Conservation (phyloP, 768 basidiomycete genomes). For the Suillus ampliporus region DNA sequence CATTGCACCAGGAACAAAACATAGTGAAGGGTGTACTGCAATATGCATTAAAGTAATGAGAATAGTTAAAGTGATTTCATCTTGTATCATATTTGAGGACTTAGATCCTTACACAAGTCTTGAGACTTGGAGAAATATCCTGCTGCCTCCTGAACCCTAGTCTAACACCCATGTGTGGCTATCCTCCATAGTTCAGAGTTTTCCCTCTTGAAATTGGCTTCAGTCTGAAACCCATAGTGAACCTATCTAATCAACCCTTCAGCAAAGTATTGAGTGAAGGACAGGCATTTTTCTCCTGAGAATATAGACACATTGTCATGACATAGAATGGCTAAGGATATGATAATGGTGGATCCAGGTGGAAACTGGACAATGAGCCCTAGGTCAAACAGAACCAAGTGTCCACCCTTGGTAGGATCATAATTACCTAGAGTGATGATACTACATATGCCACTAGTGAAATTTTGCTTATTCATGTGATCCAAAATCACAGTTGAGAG, state of each 20-base stretch:
- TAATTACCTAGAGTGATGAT: constrained; percentile 37
- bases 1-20: too few relatives aligned
- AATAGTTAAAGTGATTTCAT: too few relatives aligned
- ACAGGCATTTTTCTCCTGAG: constrained; percentile 22
- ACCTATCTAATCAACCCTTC: constrained; percentile 36
- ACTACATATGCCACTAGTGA: constrained; percentile 38
- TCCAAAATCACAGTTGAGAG: constrained; percentile 10
- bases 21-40: too few relatives aligned
- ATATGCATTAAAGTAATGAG: too few relatives aligned
- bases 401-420: constrained; percentile 35
- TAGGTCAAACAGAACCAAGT: constrained; percentile 37
- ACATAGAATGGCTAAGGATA: constrained; percentile 33
- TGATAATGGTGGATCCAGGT: constrained; percentile 29
- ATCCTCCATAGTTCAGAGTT: neutral
- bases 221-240: constrained; percentile 18
- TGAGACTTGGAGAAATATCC: too few relatives aligned
- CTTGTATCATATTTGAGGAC: too few relatives aligned
- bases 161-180: neutral
- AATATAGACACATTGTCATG: constrained; percentile 32
- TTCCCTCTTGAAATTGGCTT: neutral
- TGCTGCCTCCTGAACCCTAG: too few relatives aligned
- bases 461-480: constrained; percentile 38
- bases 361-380: constrained; percentile 35
- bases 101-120: too few relatives aligned
- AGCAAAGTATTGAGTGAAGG: constrained; percentile 35